Base-by-base conservation (phyloP, 2,329 filamentous ascomycete species). In the Cytospora piceicola region DNA sequence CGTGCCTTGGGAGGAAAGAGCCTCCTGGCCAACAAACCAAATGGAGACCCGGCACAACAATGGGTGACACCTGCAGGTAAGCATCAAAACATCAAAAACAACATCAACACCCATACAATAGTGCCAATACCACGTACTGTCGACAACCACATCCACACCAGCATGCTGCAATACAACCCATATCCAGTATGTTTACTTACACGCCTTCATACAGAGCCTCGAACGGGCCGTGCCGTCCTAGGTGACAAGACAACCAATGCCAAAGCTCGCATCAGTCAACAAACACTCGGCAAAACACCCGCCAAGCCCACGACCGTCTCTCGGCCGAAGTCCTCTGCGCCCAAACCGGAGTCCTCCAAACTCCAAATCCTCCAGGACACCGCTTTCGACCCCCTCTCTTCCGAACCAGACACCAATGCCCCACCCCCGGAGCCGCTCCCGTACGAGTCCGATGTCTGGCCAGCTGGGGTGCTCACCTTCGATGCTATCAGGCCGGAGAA, bases 221-320 rank as follows among this genome's bases (percentile, higher is more conserved):
- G 88, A 66, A 89, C 82, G 2, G 70, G 64, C 67, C 88, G 94
- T 73, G 93, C 94, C 46, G 91, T 93, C 15, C 81, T 99, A 57
- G 94, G 94, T 39, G 90, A 92, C 83, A 99, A 99, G 79, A 98
- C 94, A 1, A 98, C 95, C 61, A 99, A 99, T 77, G 93, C 92
- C 62, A 98, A 96, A 81, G 85, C 89, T 67, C 87, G 83, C 74
- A 83, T 82, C 58, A 84, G 88, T 70, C 88, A 90, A 69, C 89
- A 88, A 4, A 86, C 86, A 8, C 88, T 85, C 34, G 88, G 85
- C 36, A 90, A 88, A 72, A 68, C 66, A 0, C 63, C 66, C n/a
- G 76, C 80, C 22, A 88, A 86, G 69, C 85, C 81, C 12, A 89
- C 86, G 20, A 81, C 80, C 3, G 81, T 82, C 5, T 88, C 89